Evolutionary conservation across 2,329 filamentous ascomycete genomes (phyloP), one percentile per base, ranked within the genome.

Genomic region (Alternaria incomplexa): DNA sequence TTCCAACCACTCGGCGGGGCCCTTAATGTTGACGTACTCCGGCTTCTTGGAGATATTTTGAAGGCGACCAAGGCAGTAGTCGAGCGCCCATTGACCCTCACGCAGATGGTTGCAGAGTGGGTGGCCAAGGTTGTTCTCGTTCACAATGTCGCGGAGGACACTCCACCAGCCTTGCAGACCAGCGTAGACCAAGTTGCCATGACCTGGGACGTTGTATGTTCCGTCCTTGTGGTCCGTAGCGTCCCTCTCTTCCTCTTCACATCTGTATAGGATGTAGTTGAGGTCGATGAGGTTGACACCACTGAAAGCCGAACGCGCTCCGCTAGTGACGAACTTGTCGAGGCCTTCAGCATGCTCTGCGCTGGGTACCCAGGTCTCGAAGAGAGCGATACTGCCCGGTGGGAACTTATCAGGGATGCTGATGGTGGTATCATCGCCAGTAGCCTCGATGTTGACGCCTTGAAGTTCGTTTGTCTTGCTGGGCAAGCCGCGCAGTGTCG

Each of bases 101-200:
- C 96, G 90, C 6, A 99, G 87, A 75, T 99, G 95, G 74, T 97
- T 91, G 79, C 95, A 98, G 11, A 99, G 86, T 0, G 96, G 92
- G 77, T 99, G 96, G 1, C 92, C 96, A 9, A 99, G 87, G 76
- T 98, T 89, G 78, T 99, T 99, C 67, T 96, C 89, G 54, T 86
- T 87, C 71, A 98, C 92, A 65, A 99, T 91, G 61, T 91, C 86
- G 71, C 93, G 90, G 45, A 99, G 83, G 1, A 97, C 84, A 77
- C 93, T 97, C 93, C 95, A 97, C 95, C 96, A 99, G 40, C 96
- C 96, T 79, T 99, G 96, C n/a, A 99, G 85, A 64, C 96, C 96
- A 63, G 95, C 95, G 79, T 98, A 99, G 3, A 97, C 92, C 45
- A 97, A 86, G 62, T 91, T 89, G 3, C 94, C 95, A 75, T 93